Conservation (phyloP, 139 green algal genomes). For the Chlorella sorokiniana region DNA sequence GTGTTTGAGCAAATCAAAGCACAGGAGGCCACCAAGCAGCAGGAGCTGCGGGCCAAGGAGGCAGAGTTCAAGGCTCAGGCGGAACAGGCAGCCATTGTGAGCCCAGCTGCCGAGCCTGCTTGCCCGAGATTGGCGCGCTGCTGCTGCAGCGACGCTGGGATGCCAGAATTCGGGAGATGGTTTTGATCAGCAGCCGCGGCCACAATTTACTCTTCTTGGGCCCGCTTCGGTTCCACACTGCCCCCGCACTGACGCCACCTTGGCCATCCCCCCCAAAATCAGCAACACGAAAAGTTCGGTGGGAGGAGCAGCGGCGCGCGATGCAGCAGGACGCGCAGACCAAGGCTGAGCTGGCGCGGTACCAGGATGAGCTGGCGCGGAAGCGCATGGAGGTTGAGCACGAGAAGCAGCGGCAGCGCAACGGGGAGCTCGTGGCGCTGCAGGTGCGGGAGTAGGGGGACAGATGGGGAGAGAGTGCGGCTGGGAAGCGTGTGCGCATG, state of each 20-base stretch:
- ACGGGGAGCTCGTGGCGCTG: constrained; percentile 83
- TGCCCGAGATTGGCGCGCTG: neutral
- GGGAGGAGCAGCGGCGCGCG: constrained; percentile 87
- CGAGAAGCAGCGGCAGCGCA: constrained; percentile 78
- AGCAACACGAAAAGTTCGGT: constrained; percentile 88
- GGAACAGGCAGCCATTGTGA: constrained; percentile 43
- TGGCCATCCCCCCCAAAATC: too few relatives aligned
- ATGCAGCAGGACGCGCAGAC: constrained; percentile 86
- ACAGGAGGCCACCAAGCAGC: constrained; percentile 93
- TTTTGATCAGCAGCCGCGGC: too few relatives aligned
- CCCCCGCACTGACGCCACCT: neutral
- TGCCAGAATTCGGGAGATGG: too few relatives aligned
- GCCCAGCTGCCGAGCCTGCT: neutral
- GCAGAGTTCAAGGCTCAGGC: constrained; percentile 74
- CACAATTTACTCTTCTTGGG: too few relatives aligned
- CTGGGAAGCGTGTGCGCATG: neutral
- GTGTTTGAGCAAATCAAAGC: constrained; percentile 88
- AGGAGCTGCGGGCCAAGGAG: constrained; percentile 79
- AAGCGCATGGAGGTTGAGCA: constrained; percentile 76
- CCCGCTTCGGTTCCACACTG: neutral
- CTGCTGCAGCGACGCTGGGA: neutral
- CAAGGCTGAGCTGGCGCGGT: constrained; percentile 83
- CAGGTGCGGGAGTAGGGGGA: neutral
- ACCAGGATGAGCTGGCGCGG: constrained; percentile 81
- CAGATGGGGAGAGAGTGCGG: too few relatives aligned